Evolutionary conservation across 345 rosid species (phyloP), one percentile per base, ranked within the genome.

Genomic region (Brassica rapa): DNA sequence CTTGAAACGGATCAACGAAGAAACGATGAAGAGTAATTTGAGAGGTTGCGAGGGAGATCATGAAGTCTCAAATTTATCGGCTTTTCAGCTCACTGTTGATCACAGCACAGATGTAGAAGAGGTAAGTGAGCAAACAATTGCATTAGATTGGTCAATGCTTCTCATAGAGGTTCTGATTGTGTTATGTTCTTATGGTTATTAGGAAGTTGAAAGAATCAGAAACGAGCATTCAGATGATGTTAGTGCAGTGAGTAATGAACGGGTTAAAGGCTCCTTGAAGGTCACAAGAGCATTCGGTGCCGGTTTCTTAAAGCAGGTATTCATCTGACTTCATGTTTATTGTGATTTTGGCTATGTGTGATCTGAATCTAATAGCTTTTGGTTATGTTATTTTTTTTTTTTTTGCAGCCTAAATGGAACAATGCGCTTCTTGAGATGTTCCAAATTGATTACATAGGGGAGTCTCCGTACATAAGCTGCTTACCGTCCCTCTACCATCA

Each of bases 221-320:
- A 82, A 81, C 15, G 97, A 92, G 79, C 98, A 94, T 78, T 90
- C 86, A 0, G 95, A 94, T 77, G 98, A 94, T 89, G 81, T 81
- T 33, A 83, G 77, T 53, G 89, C 95, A 2, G 70, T 92, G 77
- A 60, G 84, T 78, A 94, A 94, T 21, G 97, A 91, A 25, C 90
- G 98, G 1, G 98, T 94, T 46, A 94, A 92, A 82, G 97, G 98
- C 24, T 90, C 93, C 11, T 82, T 94, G 87, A 94, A 91, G 85
- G 97, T 94, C 70, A 94, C 98, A 62, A 86, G 98, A 62, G 98
- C 98, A 35, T 94, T 92, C 4, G 98, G 98, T 61, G 98, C 96
- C 19, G 97, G 98, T 32, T 94, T 91, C 78, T 90, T 94, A 67
- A 94, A 94, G 74, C 90, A 90, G 95, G 98, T 94, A 67, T 73